Conservation (phyloP, 805 yeast species). For the Myxozyma sirexii region DNA sequence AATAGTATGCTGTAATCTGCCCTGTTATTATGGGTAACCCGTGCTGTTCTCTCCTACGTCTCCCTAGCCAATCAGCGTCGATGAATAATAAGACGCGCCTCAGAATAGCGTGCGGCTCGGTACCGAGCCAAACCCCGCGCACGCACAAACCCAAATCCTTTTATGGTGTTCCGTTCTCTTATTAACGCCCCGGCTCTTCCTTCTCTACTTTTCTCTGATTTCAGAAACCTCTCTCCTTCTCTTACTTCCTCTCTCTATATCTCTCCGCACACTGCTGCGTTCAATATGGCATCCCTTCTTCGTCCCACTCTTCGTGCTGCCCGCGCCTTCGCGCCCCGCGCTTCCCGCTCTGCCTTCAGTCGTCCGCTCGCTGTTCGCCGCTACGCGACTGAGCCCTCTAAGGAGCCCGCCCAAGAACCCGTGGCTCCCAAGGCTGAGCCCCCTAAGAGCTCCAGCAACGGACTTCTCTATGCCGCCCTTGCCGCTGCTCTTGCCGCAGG, state of each 20-base stretch:
- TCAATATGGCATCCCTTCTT: conserved; percentile 2
- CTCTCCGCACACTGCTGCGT: no score
- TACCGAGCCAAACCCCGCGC: conserved; percentile 9
- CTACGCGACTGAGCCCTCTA: conserved; percentile 17
- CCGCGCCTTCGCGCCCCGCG: conserved; percentile 2
- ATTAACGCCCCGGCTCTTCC: not conserved
- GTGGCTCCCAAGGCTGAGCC: conserved; percentile 11
- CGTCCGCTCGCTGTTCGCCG: conserved; percentile 4
- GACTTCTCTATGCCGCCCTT: conserved; percentile 11
- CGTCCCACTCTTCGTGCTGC: conserved; percentile 17
- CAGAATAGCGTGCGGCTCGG: conserved; percentile 8
- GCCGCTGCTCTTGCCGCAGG: conserved; percentile 35
- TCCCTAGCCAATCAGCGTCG: conserved; percentile 4
- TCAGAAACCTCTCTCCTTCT: not conserved
- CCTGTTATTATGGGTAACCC: no score
- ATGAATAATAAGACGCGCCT: conserved; percentile 6
- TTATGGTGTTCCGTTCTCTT: not conserved
- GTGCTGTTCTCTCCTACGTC: no score
- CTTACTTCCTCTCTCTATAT: not conserved
- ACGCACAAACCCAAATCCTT: not conserved
- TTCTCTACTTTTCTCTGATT: not conserved
- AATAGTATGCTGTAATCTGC: no score
- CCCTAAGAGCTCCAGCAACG: conserved; percentile 9
- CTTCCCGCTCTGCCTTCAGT: conserved; percentile 17
- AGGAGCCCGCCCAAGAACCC: not conserved